Evolutionary conservation across 1,284 basidiomycete genomes (phyloP), one percentile per base, ranked within the genome.

Genomic region (Anthracocystis panici-leucophaei): DNA sequence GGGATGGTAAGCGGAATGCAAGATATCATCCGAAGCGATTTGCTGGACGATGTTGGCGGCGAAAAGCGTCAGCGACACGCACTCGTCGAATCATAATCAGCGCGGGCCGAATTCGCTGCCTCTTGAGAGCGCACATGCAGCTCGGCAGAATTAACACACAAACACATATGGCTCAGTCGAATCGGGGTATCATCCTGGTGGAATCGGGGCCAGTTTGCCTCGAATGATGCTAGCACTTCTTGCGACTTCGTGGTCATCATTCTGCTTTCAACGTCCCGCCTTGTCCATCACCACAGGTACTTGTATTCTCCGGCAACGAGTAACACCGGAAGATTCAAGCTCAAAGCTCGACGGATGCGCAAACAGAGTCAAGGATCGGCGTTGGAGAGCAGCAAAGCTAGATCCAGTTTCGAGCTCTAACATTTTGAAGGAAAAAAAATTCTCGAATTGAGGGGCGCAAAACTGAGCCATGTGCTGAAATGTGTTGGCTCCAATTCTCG

Each of bases 31-130:
- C 35, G 14, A 38, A 38, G 35, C 35, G 35, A 38, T 10, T 33
- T 33, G 31, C 31, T 33, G 2, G 31, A 33, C 8, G 6, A 33
- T 33, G 31, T 38, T 38, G 35, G 35, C 35, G 35, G 35, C 33
- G 11, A 11, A 38, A 46, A 20, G 25, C 46, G 46, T 48, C 27
- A 48, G 46, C 46, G 46, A 48, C 46, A 48, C 46, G 27, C 46
- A 48, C 16, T 16, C 29, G 16, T 50, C 56, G 44, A 56, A 38
- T 20, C 50, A 53, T 31, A 14, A 48, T 23, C 46, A 31, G 27
- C 46, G 18, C 46, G 27, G 27, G 46, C 46, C 46, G 46, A 29
- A 29, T n/a, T 46, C 25, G 45, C 45, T 12, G 45, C 45, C 27
- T 46, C 5, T 46, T 45, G 33, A 33, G 33, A 33, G 33, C 33